Evolutionary conservation across 2,329 filamentous ascomycete genomes (phyloP).

Genomic region (Talaromyces amestolkiae): DNA sequence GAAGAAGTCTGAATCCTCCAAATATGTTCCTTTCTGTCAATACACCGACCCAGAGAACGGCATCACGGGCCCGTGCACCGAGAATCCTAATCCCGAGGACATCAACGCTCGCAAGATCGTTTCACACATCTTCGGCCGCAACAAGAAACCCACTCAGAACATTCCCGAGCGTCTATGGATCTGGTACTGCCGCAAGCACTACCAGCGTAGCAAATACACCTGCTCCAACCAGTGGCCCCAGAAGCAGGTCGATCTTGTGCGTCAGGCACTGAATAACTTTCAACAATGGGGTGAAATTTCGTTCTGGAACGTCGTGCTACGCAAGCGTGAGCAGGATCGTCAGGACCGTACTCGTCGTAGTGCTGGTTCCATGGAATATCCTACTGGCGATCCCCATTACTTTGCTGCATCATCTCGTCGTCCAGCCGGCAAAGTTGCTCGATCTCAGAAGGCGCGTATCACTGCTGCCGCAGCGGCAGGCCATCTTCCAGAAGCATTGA

Average conservation of each 20-base stretch:
- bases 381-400: not conserved
- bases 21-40: not conserved
- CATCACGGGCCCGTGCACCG: not conserved
- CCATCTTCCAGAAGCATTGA: not conserved
- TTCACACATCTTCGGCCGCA: constrained; percentile 78
- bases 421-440: not conserved
- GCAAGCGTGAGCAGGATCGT: constrained; percentile 56
- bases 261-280: constrained; percentile 61
- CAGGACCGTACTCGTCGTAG: not conserved
- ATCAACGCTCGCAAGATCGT: constrained; percentile 63
- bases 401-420: not conserved
- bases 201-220: constrained; percentile 73
- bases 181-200: constrained; percentile 76
- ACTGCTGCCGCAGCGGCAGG: not conserved
- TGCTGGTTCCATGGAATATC: not conserved
- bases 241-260: constrained; percentile 63
- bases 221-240: constrained; percentile 54
- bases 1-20: not conserved
- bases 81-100: not conserved
- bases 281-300: constrained; percentile 61
- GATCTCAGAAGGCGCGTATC: not conserved
- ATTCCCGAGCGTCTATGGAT: constrained; percentile 72
- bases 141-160: constrained; percentile 71
- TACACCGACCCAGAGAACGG: not conserved
- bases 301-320: constrained; percentile 61